Base-by-base conservation (phyloP, 805 yeast genomes). In the Saccharomycopsis sp. region DNA sequence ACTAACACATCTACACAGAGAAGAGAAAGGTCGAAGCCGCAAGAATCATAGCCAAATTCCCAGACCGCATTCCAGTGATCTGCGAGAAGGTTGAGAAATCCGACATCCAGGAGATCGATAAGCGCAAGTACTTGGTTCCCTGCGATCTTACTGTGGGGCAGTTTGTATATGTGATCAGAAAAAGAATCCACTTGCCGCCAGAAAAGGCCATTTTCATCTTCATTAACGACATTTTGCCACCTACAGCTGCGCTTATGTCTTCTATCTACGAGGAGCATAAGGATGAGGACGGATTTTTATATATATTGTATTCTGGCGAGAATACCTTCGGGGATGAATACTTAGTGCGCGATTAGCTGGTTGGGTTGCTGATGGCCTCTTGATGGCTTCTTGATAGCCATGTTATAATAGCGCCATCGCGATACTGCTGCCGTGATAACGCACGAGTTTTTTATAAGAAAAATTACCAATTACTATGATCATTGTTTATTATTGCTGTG, bases 191-290 rank as follows among this genome's bases (percentile, higher is more conserved):
- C 78, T 81, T 94, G 63, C 97, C 97, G 53, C 88, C 97, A 29
- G 99, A 94, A 73, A 92, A 93, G 85, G 99, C 99, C 51, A 93
- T 94, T 64, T 94, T 94, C 74, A 91, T 94, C 65, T 94, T 94
- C 72, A 97, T 94, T 64, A 93, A 94, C 70, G 99, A 94, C 72
- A 91, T 94, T 58, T 80, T 94, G 66, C 99, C 99, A 9, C 98
- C 98, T 53, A 94, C 99, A 2, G 97, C 98, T 20, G 96, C 98
- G 17, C 81, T 94, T 65, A 90, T 94, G 94, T 87, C 96, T 67
- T 82, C 94, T 23, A 87, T 94, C 64, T 94, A 94, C 70, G 96
- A 92, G 68, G 97, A 94, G 73, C 97, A 94, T 74, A 91, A 91
- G 75, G 99, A 94, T 70, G 93, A 93, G 69, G 99, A 94, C 72